Evolutionary conservation across 768 basidiomycete genomes (phyloP).

Genomic region (Hortiboletus campestris): DNA sequence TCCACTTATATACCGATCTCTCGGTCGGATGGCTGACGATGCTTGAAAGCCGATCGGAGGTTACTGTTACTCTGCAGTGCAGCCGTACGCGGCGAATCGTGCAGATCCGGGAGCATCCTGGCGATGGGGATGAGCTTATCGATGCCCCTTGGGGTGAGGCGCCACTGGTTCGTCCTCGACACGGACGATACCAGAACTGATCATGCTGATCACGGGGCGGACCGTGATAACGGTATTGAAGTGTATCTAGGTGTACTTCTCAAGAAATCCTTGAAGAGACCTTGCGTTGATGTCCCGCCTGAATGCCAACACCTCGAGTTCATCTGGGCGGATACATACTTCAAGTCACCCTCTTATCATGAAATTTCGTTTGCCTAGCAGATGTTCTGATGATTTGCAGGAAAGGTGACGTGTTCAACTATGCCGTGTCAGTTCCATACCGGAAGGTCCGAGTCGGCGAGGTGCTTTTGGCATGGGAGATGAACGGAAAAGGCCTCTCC

Average conservation of each 20-base stretch:
- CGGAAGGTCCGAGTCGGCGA: conserved; percentile 47
- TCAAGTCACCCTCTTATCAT: conserved; percentile 36
- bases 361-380: not conserved
- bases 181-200: not conserved
- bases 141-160: conserved; percentile 52
- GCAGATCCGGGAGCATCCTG: conserved; percentile 51
- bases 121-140: conserved; percentile 53
- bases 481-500: conserved; percentile 30
- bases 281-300: conserved; percentile 47
- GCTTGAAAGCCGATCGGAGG: conserved; percentile 40
- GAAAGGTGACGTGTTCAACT: conserved; percentile 39
- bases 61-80: conserved; percentile 56
- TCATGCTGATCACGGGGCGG: conserved; percentile 33
- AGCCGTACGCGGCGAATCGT: conserved; percentile 52
- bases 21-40: not conserved
- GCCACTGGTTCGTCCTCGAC: conserved; percentile 29
- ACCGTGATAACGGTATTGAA: conserved; percentile 42
- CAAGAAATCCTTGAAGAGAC: conserved; percentile 52
- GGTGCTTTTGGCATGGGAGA: conserved; percentile 33
- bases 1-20: too few species aligned
- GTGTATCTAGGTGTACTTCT: conserved; percentile 52
- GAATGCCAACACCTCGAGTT: conserved; percentile 53
- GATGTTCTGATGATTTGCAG: conserved; percentile 12
- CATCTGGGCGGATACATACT: conserved; percentile 57
- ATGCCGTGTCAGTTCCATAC: conserved; percentile 48